These are phyloP conservation scores for Vitis hybrid DNA, from an alignment of 177 flowering plant genomes.

Conservation along the genomic window DNA sequence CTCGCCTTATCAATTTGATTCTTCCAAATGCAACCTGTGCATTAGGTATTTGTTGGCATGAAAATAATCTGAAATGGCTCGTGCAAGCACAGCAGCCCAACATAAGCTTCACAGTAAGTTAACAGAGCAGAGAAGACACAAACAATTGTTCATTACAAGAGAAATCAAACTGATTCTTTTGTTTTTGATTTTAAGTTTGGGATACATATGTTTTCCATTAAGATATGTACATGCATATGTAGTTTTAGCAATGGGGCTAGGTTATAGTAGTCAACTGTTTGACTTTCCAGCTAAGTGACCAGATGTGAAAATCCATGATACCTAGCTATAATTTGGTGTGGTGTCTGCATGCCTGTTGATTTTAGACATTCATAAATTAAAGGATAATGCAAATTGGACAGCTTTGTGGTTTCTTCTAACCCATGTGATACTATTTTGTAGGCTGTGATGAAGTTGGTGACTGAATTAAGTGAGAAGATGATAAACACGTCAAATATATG, in stretches of 20 bases:
- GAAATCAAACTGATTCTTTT: not conserved
- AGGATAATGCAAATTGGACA: too few species aligned
- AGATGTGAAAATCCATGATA: too few species aligned
- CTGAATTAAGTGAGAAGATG: constrained; percentile 54
- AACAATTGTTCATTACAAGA: not conserved
- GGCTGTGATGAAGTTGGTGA: constrained; percentile 62
- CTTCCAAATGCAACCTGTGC: too few species aligned
- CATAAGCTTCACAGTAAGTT: not conserved
- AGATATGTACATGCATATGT: too few species aligned
- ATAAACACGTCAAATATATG: constrained; percentile 59
- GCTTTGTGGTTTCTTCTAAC: constrained; percentile 1
- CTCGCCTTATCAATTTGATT: too few species aligned
- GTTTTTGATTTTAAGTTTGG: not conserved
- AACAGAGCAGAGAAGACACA: not conserved
- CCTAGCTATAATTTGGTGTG: too few species aligned
- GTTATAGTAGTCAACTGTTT: not conserved
- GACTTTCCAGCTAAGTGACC: too few species aligned
- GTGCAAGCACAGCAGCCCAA: not conserved
- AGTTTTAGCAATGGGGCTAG: not conserved
- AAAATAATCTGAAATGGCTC: not conserved
- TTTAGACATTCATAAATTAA: too few species aligned
- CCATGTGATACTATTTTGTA: constrained; percentile 18
- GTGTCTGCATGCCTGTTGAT: too few species aligned
- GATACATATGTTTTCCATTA: not conserved
- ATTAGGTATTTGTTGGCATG: not conserved